phyloP scores from a whole-genome alignment of 805 yeast genomes.

The Lachancea dasiensis region DNA sequence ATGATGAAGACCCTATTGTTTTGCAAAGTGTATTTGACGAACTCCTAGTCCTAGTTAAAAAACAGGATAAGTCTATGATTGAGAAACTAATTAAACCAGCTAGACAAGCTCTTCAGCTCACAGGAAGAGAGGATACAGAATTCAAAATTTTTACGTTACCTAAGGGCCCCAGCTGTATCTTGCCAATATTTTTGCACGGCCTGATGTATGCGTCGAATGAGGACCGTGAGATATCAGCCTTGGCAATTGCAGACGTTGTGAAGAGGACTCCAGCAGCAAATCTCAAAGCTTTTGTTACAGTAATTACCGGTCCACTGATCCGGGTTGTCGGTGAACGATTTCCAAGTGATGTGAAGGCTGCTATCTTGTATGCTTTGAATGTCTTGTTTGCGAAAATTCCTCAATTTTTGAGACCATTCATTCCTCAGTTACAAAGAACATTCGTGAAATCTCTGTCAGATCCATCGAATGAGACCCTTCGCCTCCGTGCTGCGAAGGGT shows the following conservation, averaged over 20 bases:
- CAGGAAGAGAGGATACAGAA: constrained; percentile 59
- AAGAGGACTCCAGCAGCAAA: constrained; percentile 78
- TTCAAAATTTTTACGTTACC: constrained; percentile 66
- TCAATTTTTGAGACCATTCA: constrained; percentile 84
- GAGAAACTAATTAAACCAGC: constrained; percentile 81
- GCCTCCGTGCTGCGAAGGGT: constrained; percentile 84
- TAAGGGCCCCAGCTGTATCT: constrained; percentile 78
- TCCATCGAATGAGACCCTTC: constrained; percentile 59
- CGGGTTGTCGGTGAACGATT: constrained; percentile 97
- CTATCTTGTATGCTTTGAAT: constrained; percentile 82
- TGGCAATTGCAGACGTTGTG: constrained; percentile 82
- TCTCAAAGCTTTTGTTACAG: constrained; percentile 83
- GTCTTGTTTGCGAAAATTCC: constrained; percentile 78
- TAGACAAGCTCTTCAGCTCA: constrained; percentile 57
- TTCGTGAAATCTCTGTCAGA: constrained; percentile 89
- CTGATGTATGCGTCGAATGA: constrained; percentile 86
- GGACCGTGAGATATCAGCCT: constrained; percentile 80
- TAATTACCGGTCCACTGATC: constrained; percentile 93
- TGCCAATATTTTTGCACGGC: constrained; percentile 92
- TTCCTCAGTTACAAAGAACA: constrained; percentile 96
- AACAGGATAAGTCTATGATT: constrained; percentile 67
- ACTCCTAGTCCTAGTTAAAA: constrained; percentile 57
- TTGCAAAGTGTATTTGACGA: constrained; percentile 63
- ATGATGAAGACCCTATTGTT: constrained; percentile 57
- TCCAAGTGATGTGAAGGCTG: constrained; percentile 84